These are phyloP conservation scores for Xylogone sp. DNA, from an alignment of 2,329 filamentous ascomycete genomes.

Conservation along the genomic window DNA sequence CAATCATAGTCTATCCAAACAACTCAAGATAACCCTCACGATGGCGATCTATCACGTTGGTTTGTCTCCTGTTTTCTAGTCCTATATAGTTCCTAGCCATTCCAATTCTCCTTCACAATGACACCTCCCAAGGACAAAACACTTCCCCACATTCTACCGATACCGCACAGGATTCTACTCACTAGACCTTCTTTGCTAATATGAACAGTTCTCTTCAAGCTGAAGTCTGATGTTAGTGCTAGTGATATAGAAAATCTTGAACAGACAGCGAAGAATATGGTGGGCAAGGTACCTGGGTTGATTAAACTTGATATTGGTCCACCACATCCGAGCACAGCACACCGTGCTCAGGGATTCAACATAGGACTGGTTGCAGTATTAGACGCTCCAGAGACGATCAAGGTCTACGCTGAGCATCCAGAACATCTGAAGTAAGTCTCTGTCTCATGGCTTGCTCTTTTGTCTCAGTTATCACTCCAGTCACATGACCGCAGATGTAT, in stretches of 20 bases:
- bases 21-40: too few relatives aligned
- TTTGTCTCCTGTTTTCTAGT: too few relatives aligned
- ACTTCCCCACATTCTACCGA: too few relatives aligned
- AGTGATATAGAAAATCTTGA: neutral
- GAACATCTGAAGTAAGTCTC: neutral
- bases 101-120: too few relatives aligned
- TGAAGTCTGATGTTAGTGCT: neutral
- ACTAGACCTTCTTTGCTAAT: neutral
- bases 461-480: neutral
- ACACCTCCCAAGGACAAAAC: too few relatives aligned
- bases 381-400: neutral
- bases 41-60: too few relatives aligned
- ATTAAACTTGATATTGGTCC: neutral
- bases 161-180: neutral
- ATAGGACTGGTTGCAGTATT: neutral
- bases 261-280: neutral
- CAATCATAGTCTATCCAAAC: too few relatives aligned
- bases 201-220: neutral
- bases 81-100: too few relatives aligned
- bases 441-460: neutral
- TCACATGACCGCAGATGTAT: neutral
- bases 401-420: neutral
- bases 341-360: neutral
- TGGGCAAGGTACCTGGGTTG: neutral
- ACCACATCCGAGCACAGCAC: neutral